Evolutionary conservation across 495 filamentous ascomycete genomes (phyloP).

Genomic region (Trichoderma reesei): DNA sequence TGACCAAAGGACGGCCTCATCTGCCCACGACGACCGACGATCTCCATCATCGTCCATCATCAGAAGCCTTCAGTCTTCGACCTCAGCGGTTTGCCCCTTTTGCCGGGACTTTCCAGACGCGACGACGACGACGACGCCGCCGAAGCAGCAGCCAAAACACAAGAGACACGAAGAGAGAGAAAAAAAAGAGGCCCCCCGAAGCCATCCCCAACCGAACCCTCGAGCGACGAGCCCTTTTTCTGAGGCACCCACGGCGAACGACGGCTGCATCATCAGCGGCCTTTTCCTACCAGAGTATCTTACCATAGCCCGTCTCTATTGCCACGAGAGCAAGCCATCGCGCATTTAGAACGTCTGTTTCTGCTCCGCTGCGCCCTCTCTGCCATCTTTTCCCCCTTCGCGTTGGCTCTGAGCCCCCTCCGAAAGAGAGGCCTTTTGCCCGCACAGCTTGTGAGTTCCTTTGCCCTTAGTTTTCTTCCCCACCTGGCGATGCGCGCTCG

Average conservation of each 20-base stretch:
- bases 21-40: background rate
- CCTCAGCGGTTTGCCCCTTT: background rate
- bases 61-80: background rate
- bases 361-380: background rate
- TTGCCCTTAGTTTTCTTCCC: background rate
- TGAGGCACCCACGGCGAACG: constrained; percentile 1
- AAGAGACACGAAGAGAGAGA: background rate
- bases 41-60: constrained; percentile 1
- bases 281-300: background rate
- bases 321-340: background rate
- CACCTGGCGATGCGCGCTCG: background rate
- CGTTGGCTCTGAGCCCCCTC: background rate
- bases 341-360: background rate
- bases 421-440: background rate
- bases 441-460: background rate
- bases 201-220: background rate
- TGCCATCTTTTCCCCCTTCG: background rate
- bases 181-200: background rate
- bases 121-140: background rate
- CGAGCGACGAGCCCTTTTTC: background rate
- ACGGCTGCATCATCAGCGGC: background rate
- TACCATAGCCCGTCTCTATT: background rate
- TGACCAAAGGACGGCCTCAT: background rate
- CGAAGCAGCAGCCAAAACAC: background rate
- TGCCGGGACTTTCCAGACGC: constrained; percentile 1